These are phyloP conservation scores for Paraphaeosphaeria sporulosa DNA, from an alignment of 2,329 filamentous ascomycete genomes.

Conservation along the genomic window DNA sequence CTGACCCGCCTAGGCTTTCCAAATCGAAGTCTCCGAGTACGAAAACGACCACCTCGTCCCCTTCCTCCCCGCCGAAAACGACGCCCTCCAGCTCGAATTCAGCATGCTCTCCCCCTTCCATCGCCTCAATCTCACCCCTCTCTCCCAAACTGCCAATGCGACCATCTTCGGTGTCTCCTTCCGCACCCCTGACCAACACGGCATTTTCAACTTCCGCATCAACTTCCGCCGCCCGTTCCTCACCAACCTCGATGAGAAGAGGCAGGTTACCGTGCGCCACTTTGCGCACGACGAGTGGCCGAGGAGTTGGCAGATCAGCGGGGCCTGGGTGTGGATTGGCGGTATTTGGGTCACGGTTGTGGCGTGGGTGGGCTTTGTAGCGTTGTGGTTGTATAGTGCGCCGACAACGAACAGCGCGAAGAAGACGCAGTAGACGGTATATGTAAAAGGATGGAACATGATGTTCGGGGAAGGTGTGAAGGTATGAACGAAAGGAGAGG, in stretches of 20 bases:
- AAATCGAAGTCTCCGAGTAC: constrained; percentile 90
- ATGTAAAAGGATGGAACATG: not conserved
- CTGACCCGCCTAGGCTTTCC: constrained; percentile 69
- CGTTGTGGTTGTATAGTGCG: constrained; percentile 83
- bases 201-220: constrained; percentile 97
- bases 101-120: constrained; percentile 99
- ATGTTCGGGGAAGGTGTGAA: not conserved
- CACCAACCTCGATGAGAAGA: constrained; percentile 90
- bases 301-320: constrained; percentile 86
- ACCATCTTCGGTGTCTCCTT: constrained; percentile 80
- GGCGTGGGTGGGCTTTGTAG: constrained; percentile 86
- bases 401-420: constrained; percentile 61
- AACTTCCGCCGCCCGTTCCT: constrained; percentile 97
- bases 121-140: constrained; percentile 74
- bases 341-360: constrained; percentile 84
- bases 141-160: constrained; percentile 67
- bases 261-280: constrained; percentile 91
- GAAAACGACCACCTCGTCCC: constrained; percentile 75
- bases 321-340: constrained; percentile 92
- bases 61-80: constrained; percentile 72
- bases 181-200: constrained; percentile 92
- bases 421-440: constrained; percentile 54
- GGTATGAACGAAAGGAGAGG: not conserved
- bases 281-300: constrained; percentile 98
- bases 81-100: constrained; percentile 92